Evolutionary conservation across 768 basidiomycete species (phyloP).

Genomic region (Psilocybe cubensis): DNA sequence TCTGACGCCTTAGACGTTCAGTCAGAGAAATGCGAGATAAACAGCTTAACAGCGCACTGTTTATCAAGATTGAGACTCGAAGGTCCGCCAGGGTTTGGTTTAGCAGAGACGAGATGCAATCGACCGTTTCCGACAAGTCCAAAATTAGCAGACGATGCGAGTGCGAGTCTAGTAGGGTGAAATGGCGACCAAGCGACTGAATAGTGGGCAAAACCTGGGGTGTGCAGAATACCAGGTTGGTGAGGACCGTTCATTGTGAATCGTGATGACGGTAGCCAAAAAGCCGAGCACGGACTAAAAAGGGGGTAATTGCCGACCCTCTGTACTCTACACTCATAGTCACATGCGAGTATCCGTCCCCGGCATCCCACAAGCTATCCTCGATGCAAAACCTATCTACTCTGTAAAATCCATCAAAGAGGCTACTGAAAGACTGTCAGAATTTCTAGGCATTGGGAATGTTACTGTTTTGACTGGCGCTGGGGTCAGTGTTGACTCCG

Average conservation of each 20-base stretch:
- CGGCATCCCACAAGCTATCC: slow-evolving; percentile 64
- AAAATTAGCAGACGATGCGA: slow-evolving; percentile 90
- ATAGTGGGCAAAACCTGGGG: slow-evolving; percentile 87
- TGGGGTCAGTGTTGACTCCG: slow-evolving; percentile 94
- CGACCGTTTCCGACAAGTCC: slow-evolving; percentile 95
- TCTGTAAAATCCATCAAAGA: slow-evolving; percentile 44
- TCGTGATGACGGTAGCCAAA: slow-evolving; percentile 10
- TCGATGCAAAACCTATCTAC: slow-evolving; percentile 43
- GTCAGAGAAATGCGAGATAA: slow-evolving; percentile 5
- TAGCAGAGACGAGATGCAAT: slow-evolving; percentile 66
- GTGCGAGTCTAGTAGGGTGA: slow-evolving; percentile 70
- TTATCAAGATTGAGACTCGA: slow-evolving; percentile 61
- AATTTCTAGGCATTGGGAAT: slow-evolving; percentile 73
- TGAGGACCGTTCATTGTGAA: slow-evolving; percentile 35
- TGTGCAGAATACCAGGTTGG: slow-evolving; percentile 61
- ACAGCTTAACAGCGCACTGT: slow-evolving; percentile 73
- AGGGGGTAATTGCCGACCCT: slow-evolving; percentile 20
- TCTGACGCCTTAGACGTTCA: slow-evolving; percentile 33
- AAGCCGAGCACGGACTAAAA: slow-evolving; percentile 4
- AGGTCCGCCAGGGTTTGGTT: slow-evolving; percentile 46
- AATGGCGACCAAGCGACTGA: slow-evolving; percentile 86
- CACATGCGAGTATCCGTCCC: slow-evolving; percentile 84
- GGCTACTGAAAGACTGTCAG: slow-evolving; percentile 62
- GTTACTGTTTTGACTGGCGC: slow-evolving; percentile 84
- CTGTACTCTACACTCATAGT: slow-evolving; percentile 42